Evolutionary conservation across 2,329 filamentous ascomycete genomes (phyloP).

Genomic region (Ramularia endophylla): DNA sequence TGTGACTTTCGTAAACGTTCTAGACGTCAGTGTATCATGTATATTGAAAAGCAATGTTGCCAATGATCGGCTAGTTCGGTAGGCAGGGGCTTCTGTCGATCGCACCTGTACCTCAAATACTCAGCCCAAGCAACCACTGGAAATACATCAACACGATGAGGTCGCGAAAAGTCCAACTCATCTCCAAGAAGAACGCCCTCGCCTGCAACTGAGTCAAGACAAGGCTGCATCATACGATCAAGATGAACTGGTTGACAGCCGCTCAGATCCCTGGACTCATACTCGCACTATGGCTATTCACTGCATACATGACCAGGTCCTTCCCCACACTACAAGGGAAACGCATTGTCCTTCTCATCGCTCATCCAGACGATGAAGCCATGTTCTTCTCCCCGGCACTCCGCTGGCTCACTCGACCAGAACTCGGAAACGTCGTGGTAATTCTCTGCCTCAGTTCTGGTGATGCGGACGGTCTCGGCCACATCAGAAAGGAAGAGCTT

Average conservation of each 20-base stretch:
- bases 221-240: conserved; percentile 4
- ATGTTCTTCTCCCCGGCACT: conserved; percentile 98
- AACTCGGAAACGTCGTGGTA: conserved; percentile 82
- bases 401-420: conserved; percentile 72
- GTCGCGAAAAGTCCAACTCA: conserved; percentile 1
- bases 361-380: conserved; percentile 95
- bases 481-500: conserved; percentile 76
- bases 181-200: background rate
- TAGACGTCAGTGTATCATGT: too few species aligned
- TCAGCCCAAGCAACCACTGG: background rate
- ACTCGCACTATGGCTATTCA: conserved; percentile 43
- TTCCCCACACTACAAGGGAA: conserved; percentile 71
- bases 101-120: too few species aligned
- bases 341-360: conserved; percentile 86
- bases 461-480: conserved; percentile 83
- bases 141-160: conserved; percentile 6
- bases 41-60: too few species aligned
- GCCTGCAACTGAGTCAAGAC: background rate
- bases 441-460: conserved; percentile 89
- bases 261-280: conserved; percentile 37
- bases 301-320: conserved; percentile 38
- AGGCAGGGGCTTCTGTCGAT: too few species aligned
- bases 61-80: too few species aligned
- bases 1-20: too few species aligned
- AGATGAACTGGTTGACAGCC: conserved; percentile 38